These are phyloP conservation scores for Melocanna baccifera DNA, from an alignment of 176 grass and related monocot species.

Conservation along the genomic window DNA sequence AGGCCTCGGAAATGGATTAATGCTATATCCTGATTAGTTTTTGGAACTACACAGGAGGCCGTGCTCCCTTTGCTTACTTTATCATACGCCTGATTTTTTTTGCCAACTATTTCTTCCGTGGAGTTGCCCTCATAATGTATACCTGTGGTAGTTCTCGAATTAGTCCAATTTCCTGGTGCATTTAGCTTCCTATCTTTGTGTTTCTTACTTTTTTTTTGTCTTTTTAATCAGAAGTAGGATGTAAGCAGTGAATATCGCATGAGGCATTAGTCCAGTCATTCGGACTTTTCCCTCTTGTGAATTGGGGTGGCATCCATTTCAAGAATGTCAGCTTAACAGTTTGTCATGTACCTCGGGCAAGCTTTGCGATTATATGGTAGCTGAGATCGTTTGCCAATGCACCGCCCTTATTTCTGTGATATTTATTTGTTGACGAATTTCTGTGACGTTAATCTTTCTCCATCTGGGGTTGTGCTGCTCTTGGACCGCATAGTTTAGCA, in stretches of 20 bases:
- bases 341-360: background rate
- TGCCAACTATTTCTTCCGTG: slow-evolving; percentile 23
- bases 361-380: background rate
- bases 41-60: slow-evolving; percentile 17
- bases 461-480: no score
- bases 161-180: background rate
- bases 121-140: slow-evolving; percentile 25
- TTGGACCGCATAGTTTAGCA: no score
- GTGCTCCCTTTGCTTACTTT: slow-evolving; percentile 6
- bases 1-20: slow-evolving; percentile 29
- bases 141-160: slow-evolving; percentile 40
- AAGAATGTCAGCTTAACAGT: background rate
- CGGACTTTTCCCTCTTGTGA: background rate
- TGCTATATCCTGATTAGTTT: slow-evolving; percentile 37
- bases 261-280: background rate
- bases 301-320: background rate
- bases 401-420: no score
- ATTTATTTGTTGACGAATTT: no score
- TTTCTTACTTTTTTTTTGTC: background rate
- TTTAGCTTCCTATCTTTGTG: background rate
- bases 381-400: no score
- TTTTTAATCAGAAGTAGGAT: slow-evolving; percentile 27
- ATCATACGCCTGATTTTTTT: slow-evolving; percentile 19
- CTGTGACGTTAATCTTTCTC: no score
- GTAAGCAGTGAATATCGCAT: slow-evolving; percentile 28